These are phyloP conservation scores for Didymella exigua DNA, from an alignment of 2,329 filamentous ascomycete genomes.

Conservation along the genomic window DNA sequence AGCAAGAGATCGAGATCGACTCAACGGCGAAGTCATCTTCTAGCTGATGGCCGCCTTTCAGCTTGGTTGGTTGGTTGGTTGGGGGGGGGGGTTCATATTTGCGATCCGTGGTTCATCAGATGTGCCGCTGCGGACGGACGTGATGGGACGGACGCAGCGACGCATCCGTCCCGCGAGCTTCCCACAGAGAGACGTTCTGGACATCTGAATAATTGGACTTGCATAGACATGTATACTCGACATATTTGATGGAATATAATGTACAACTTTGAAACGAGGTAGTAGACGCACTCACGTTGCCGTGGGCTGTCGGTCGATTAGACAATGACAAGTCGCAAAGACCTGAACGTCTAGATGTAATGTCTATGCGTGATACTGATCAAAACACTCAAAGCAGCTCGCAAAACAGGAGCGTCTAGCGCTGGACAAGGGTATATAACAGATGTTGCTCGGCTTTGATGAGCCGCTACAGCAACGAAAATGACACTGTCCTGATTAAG, in stretches of 20 bases:
- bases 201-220: no score
- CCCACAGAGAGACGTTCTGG: background rate
- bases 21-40: background rate
- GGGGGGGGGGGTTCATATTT: background rate
- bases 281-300: background rate
- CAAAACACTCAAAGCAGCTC: background rate
- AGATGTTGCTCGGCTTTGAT: background rate
- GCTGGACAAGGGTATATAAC: conserved; percentile 16
- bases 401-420: background rate
- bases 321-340: background rate
- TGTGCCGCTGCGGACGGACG: background rate
- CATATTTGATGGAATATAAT: no score
- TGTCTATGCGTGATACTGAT: background rate
- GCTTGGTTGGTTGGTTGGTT: no score
- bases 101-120: background rate
- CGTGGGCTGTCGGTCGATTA: background rate
- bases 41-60: background rate
- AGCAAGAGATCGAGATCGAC: background rate
- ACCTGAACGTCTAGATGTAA: conserved; percentile 2
- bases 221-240: background rate
- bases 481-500: background rate
- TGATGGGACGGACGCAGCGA: background rate
- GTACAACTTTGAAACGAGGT: background rate
- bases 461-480: background rate
- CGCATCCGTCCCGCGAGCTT: background rate